Evolutionary conservation across 2,329 filamentous ascomycete species (phyloP), one percentile per base, ranked within the genome.

Genomic region (Cladosporium austrohemisphaericum): DNA sequence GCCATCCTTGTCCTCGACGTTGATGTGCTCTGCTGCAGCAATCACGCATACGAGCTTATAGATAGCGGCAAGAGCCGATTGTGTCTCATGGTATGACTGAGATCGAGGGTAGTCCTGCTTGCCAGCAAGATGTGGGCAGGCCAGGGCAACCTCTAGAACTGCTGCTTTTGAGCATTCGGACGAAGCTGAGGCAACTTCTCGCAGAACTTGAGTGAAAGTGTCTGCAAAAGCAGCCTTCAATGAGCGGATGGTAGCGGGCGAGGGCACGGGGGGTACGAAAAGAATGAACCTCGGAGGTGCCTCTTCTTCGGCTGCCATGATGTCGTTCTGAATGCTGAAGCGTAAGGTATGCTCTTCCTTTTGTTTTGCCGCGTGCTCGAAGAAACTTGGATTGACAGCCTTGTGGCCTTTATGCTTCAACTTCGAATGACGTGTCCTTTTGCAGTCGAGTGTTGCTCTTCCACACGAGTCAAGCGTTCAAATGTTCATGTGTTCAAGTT

Each of bases 21-120:
- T 70, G 66, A 84, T 71, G 71, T 71, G 72, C 40, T 80, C 72
- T 56, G 81, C 76, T 10, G 83, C 80, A 54, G 85, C 88, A n/a
- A 88, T 74, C 37, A 83, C 72, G 26, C 85, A 85, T 49, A 93
- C 73, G 41, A 96, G 76, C 60, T 83, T 83, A 74, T 97, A 97
- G 19, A 94, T 65, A 20, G 80, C 79, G 2, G 86, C 86, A 18
- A 96, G 70, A 4, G 92, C 74, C n/a, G 77, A 75, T 67, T 95
- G 89, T 0, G 83, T 78, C n/a, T 76, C 70, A 26, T 75, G 64
- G 77, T 90, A 95, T 14, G 79, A 72, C 37, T 79, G 71, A 19
- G 77, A 72, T 58, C 78, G 76, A 37, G 78, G 73, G 23, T 70
- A 68, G 18, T 71, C 68, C 19, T 73, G 70, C 44, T 25, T 70